Base-by-base conservation (phyloP, 1,284 basidiomycete species). In the Trametes sp. region DNA sequence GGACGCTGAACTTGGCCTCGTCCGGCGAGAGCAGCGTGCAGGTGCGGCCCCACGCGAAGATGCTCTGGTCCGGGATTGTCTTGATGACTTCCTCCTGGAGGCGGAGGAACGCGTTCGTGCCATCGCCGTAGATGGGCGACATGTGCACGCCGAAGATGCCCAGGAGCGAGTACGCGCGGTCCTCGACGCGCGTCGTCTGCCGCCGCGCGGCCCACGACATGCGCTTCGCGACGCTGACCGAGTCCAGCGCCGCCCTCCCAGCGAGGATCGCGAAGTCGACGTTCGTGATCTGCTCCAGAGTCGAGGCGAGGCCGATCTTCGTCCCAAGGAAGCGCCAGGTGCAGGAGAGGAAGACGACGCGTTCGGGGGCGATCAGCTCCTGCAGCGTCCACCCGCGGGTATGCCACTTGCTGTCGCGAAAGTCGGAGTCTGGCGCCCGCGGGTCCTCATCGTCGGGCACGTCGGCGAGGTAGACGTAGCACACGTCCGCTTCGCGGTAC, bases 311-410 rank as follows among this genome's bases (percentile, higher is more conserved):
- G 19, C 48, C 48, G 19, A 9, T 19, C 33, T 54, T 60, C 2
- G 51, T 46, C 5, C 58, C 58, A 16, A 60, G 11, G 33, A 41
- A 33, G 13, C 14, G 19, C 58, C 58, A 60, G 1, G 45, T 26
- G 31, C 23, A 16, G 16, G 44, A 46, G 9, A 60, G 31, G 26
- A 60, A 60, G 19, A 49, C 14, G 19, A 60, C 58, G n/a, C 14
- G 16, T 23, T 21, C 21, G 7, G 58, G 58, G 2, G 58, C 58
- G 23, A 60, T 48, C 19, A 60, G 58, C 44, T 60, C 58, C 44
- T 49, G 48, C 4, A 49, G 48, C 26, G 48, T 49, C 48, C 48
- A 49, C 24, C 48, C 48, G 5, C 48, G 48, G 4, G 2, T 19
- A 19, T 49, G 48, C 48, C 48, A 49, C 19, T 29, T 29, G 48